Conservation (phyloP, 2,329 filamentous ascomycete species). For the Pseudogymnoascus sp. region DNA sequence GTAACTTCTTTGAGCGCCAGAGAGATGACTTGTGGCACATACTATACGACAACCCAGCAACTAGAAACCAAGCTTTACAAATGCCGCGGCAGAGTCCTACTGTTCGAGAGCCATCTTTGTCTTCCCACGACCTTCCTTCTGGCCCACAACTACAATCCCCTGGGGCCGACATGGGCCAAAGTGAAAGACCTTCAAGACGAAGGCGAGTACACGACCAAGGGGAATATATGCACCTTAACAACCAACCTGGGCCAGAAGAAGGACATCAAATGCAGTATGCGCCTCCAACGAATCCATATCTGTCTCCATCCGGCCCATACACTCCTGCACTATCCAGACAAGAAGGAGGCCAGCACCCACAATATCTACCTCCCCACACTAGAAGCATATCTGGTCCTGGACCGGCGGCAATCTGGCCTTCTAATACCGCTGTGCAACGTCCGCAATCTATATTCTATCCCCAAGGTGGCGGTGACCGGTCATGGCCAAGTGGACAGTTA, state of each 20-base stretch:
- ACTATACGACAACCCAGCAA: not conserved
- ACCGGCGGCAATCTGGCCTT: not conserved
- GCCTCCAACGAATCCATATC: not conserved
- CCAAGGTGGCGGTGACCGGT: constrained; percentile 20
- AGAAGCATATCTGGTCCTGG: not conserved
- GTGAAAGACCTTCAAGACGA: not conserved
- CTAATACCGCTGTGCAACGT: constrained; percentile 16
- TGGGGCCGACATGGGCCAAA: not conserved
- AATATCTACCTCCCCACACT: not conserved
- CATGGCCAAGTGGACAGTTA: constrained; percentile 20
- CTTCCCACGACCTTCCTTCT: not conserved
- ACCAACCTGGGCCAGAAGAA: not conserved
- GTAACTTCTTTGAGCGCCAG: constrained; percentile 37
- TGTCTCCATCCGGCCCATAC: too few species aligned
- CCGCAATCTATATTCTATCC: constrained; percentile 21
- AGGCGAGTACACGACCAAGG: not conserved
- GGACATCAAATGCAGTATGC: not conserved
- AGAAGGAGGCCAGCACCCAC: not conserved
- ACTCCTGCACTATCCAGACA: not conserved
- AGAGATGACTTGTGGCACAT: constrained; percentile 44
- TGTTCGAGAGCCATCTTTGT: not conserved
- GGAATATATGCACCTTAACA: not conserved
- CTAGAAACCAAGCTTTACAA: not conserved
- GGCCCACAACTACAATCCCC: not conserved
- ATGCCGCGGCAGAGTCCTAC: not conserved